Base-by-base conservation (phyloP, 768 basidiomycete genomes). In the Udeniomyces megalosporus region DNA sequence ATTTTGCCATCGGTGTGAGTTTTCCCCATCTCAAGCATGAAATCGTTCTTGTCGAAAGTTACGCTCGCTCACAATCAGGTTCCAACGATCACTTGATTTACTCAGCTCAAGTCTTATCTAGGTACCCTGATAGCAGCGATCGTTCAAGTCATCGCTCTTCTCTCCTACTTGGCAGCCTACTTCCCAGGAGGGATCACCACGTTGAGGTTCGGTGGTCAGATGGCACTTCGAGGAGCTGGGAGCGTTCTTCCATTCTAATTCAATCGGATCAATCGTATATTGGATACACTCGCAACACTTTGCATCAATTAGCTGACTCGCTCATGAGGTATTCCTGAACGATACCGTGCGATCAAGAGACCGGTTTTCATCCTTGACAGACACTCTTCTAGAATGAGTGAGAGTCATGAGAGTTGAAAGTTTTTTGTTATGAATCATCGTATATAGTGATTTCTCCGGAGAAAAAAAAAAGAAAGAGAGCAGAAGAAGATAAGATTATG, bases 151-250 rank as follows among this genome's bases (percentile, higher is more conserved):
- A 76, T 86, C 48, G 83, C 92, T 1, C 81, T 99, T 20, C 77
- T 95, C 15, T 79, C 85, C 15, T 99, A 99, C 71, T 79, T 97
- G 7, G 78, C 90, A 20, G 91, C 91, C 0, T 97, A 96, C 76
- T 97, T 99, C 75, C 95, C 95, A 22, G 91, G 88, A 11, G 93
- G 74, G 5, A 63, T 72, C 45, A 73, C 73, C 4, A 74, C 73
- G 1, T 65, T 74, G 50, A 65, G 72, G 20, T 73, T 72, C 60
- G 71, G 73, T 17, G 72, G 72, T 35, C 82, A 84, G 59, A 77
- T 90, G 67, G 85, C 87, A 0, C 75, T 95, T 24, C 83, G 90
- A 42, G 85, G 92, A 7, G 89, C 88, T 48, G 81, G 86, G 35
- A 86, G 78, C 67, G 77, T 93, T 7, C 76, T 95, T 32, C 90